These are phyloP conservation scores for Triglochin maritima DNA, from an alignment of 106 monocot genomes.

Conservation along the genomic window DNA sequence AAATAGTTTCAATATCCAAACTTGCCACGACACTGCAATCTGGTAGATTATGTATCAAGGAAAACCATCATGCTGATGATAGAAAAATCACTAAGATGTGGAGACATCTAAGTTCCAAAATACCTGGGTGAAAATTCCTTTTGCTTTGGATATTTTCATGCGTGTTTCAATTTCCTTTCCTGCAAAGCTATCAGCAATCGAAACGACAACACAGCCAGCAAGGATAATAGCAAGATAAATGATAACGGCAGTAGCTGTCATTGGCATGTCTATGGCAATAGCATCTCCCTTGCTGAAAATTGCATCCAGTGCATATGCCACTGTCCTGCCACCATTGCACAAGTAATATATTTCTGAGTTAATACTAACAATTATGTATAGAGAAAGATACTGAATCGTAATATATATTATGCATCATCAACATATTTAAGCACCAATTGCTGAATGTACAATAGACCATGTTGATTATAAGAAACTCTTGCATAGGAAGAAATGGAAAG, in stretches of 20 bases:
- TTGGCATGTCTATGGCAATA: constrained; percentile 98
- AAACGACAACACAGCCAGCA: constrained; percentile 82
- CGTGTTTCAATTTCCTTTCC: constrained; percentile 73
- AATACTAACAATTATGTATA: too few species aligned
- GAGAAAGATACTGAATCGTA: too few species aligned
- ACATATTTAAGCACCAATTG: too few species aligned
- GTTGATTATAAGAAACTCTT: neutral
- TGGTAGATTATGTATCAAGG: too few species aligned
- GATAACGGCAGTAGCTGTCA: constrained; percentile 80
- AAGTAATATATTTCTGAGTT: neutral
- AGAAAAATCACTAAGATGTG: too few species aligned
- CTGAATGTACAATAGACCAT: neutral
- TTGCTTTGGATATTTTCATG: constrained; percentile 65
- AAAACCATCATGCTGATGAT: too few species aligned
- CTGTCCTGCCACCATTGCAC: constrained; percentile 35
- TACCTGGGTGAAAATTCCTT: constrained; percentile 95
- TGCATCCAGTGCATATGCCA: constrained; percentile 70
- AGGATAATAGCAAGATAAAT: constrained; percentile 86
- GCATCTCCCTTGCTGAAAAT: constrained; percentile 71
- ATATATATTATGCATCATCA: too few species aligned
- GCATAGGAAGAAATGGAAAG: neutral
- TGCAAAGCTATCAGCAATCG: constrained; percentile 95
- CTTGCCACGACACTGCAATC: too few species aligned
- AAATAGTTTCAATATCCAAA: too few species aligned
- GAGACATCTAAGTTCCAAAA: neutral